phyloP scores from a whole-genome alignment of 176 grass and related monocot genomes.

The Juncus inflexus region DNA sequence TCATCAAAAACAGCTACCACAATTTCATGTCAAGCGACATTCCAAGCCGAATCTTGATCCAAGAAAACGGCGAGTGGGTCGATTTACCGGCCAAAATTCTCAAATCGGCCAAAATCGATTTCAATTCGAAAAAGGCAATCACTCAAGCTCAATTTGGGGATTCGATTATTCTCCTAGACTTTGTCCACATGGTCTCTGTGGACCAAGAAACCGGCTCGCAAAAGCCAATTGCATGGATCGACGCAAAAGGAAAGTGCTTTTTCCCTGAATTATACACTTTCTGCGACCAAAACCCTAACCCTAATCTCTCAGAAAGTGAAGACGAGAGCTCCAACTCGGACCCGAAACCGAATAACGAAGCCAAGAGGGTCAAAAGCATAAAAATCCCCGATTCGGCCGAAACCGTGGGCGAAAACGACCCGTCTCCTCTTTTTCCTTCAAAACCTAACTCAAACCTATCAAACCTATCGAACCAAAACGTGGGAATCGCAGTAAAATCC shows the following conservation, averaged over 20 bases:
- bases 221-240: constrained; percentile 84
- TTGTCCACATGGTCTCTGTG: constrained; percentile 69
- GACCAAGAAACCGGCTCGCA: constrained; percentile 49
- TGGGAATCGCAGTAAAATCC: constrained; percentile 55
- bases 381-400: constrained; percentile 32
- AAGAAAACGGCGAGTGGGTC: constrained; percentile 65
- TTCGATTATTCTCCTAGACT: constrained; percentile 68
- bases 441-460: constrained; percentile 8
- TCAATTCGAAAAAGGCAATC: constrained; percentile 63
- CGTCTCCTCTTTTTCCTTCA: constrained; percentile 33
- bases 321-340: constrained; percentile 83
- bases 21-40: constrained; percentile 65
- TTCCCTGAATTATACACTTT: constrained; percentile 56
- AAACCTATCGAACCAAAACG: constrained; percentile 22
- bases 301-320: constrained; percentile 46
- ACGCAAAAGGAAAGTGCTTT: constrained; percentile 56
- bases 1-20: constrained; percentile 53
- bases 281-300: constrained; percentile 32
- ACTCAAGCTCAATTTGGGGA: constrained; percentile 47
- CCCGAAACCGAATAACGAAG: constrained; percentile 43
- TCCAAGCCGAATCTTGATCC: constrained; percentile 58
- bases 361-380: constrained; percentile 15
- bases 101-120: constrained; percentile 51
- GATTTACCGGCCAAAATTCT: constrained; percentile 67
- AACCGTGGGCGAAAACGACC: constrained; percentile 66